Evolutionary conservation across 345 rosid genomes (phyloP), one percentile per base, ranked within the genome.

Genomic region (Nasturtium officinale): DNA sequence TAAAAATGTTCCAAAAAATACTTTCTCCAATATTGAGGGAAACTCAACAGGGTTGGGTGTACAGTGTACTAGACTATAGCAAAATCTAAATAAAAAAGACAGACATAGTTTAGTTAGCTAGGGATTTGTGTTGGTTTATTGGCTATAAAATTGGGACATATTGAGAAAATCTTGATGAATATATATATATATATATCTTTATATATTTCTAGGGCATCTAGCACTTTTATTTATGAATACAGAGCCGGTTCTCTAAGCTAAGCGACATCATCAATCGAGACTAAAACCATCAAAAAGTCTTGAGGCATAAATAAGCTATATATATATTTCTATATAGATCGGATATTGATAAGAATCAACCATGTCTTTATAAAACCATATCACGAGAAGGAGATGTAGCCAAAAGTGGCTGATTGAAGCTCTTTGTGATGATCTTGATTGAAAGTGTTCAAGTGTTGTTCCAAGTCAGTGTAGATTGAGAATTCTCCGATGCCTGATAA

Each of bases 381-480:
- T 86, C 75, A 91, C 4, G 83, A 84, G 72, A 81, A 82, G 16
- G 83, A 85, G 61, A 81, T 72, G 73, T 80, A 86, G 21, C 94
- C 91, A 17, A 78, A 86, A 71, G 84, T 86, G 53, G 77, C 82
- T 1, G 92, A 82, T 20, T 85, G 87, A 72, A 89, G 90, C 33
- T 88, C 97, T 23, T 88, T 87, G 10, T 75, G 63, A 76, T 61
- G 58, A 43, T 69, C 72, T n/a, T 87, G 92, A 67, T 80, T 90
- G 72, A 85, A 89, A 73, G 65, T 56, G 79, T 77, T 75, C 55
- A 80, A 70, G 70, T 62, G 71, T 10, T 79, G 82, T 56, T 85
- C 87, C 77, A 85, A 67, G 45, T 87, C 84, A 51, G 88, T 79
- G 79, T 81, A 75, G 10, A 79, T 69, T 28, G 86, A 78, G 65